Conservation (phyloP, 2,329 filamentous ascomycete species). For the Drechslera avenae region DNA sequence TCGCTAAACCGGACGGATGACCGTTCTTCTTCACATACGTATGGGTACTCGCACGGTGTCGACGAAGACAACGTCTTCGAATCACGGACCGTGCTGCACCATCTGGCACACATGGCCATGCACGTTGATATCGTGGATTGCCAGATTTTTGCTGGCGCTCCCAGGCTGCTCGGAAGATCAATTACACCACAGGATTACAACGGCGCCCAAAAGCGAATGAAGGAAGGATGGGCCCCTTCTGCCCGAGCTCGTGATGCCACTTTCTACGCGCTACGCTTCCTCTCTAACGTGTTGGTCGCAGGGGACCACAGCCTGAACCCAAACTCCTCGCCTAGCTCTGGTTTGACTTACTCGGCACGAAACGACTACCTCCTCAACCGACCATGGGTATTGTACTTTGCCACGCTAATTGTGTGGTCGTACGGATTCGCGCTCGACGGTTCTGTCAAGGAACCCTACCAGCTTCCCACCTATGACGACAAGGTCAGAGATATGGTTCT, state of each 20-base stretch:
- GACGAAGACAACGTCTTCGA: constrained; percentile 79
- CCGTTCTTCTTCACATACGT: constrained; percentile 33
- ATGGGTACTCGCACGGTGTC: constrained; percentile 37
- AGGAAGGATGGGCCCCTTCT: constrained; percentile 84
- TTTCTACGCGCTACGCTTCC: constrained; percentile 88
- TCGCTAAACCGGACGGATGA: constrained; percentile 66
- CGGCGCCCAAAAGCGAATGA: constrained; percentile 81
- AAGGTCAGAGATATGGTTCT: constrained; percentile 77
- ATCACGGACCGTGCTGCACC: constrained; percentile 85
- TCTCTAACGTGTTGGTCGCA: constrained; percentile 80
- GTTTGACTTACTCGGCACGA: constrained; percentile 72
- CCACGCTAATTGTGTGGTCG: constrained; percentile 89
- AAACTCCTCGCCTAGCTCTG: constrained; percentile 34
- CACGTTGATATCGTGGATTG: constrained; percentile 97
- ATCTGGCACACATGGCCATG: constrained; percentile 96
- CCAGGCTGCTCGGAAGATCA: constrained; percentile 79
- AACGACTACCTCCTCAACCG: constrained; percentile 90
- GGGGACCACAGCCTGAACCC: constrained; percentile 51
- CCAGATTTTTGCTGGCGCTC: constrained; percentile 91
- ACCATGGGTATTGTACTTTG: constrained; percentile 95
- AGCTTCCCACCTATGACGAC: constrained; percentile 65
- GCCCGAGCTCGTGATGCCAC: constrained; percentile 88
- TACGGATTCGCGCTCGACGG: constrained; percentile 93
- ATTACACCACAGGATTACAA: constrained; percentile 83
- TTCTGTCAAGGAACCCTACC: constrained; percentile 61